Evolutionary conservation across 371 early-diverging fungal species (phyloP).

Genomic region (Mucor irregularis): DNA sequence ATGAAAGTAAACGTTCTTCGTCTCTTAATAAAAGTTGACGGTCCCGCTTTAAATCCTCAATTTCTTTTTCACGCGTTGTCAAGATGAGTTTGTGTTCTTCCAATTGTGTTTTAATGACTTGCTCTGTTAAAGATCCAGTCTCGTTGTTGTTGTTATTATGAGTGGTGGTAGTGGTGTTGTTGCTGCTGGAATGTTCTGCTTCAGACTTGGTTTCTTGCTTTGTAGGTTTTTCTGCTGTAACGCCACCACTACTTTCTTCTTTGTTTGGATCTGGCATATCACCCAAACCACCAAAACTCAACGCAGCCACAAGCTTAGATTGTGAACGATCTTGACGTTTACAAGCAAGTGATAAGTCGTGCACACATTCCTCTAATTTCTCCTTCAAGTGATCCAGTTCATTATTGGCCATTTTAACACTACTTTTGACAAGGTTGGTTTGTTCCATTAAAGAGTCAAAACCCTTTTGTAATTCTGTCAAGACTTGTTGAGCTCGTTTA

Average conservation of each 20-base stretch:
- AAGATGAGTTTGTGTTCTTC: constrained; percentile 51
- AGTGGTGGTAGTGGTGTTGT: too few species aligned
- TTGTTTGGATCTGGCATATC: constrained; percentile 8
- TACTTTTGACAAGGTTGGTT: constrained; percentile 9
- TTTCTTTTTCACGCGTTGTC: constrained; percentile 63
- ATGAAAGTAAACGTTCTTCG: constrained; percentile 51
- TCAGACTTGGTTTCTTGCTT: constrained; percentile 4
- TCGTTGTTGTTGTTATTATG: too few species aligned
- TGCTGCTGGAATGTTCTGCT: too few species aligned
- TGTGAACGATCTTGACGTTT: constrained; percentile 38
- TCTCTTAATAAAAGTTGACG: constrained; percentile 59
- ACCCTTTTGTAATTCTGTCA: constrained; percentile 21
- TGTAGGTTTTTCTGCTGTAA: constrained; percentile 5
- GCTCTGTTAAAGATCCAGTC: constrained; percentile 18
- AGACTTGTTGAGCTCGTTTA: constrained; percentile 21
- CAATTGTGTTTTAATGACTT: constrained; percentile 29
- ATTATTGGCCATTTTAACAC: constrained; percentile 9
- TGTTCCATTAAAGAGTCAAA: constrained; percentile 15
- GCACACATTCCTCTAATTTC: constrained; percentile 25
- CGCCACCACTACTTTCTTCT: background rate
- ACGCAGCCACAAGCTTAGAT: constrained; percentile 32
- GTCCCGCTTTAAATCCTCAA: constrained; percentile 72
- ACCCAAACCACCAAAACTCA: constrained; percentile 27
- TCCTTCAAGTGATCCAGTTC: constrained; percentile 23
- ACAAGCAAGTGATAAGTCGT: constrained; percentile 23